A percentile compares a stretch with the other conserved stretches of the same genome.
phyloP scores from a whole-genome alignment of 2,329 filamentous ascomycete genomes.

The Aspergillus aculeatus region DNA sequence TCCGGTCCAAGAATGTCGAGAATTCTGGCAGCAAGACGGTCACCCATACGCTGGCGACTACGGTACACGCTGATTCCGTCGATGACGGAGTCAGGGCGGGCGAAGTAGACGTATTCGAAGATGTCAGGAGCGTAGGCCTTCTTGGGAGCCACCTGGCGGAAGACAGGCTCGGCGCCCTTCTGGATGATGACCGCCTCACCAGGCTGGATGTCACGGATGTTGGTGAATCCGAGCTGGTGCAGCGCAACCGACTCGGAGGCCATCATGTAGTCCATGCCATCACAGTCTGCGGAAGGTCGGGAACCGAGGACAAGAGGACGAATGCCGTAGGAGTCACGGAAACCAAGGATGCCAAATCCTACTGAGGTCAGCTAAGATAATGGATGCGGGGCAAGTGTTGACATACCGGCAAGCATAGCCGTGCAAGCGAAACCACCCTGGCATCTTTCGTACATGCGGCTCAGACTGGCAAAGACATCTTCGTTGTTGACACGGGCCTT shows the following conservation, averaged over 20 bases:
- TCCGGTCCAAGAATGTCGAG: constrained; percentile 65
- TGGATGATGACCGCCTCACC: constrained; percentile 83
- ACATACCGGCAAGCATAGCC: constrained; percentile 70
- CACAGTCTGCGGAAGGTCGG: constrained; percentile 63
- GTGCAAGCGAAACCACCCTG: constrained; percentile 77
- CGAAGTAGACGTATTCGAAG: constrained; percentile 87
- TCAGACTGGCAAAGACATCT: constrained; percentile 71
- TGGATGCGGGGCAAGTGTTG: not conserved
- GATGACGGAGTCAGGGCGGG: constrained; percentile 75
- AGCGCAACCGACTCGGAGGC: constrained; percentile 86
- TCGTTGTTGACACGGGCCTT: constrained; percentile 77
- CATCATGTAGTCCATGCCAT: constrained; percentile 81
- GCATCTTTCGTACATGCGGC: constrained; percentile 70
- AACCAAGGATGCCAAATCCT: constrained; percentile 77
- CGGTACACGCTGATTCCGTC: constrained; percentile 86
- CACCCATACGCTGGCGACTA: constrained; percentile 83
- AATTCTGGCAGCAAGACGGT: constrained; percentile 73
- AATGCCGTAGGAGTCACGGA: constrained; percentile 77
- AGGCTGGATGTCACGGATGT: constrained; percentile 75
- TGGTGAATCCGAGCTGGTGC: constrained; percentile 73
- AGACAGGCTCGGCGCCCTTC: constrained; percentile 72
- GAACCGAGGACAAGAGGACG: constrained; percentile 78
- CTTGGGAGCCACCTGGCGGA: constrained; percentile 69
- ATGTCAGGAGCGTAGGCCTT: constrained; percentile 78
- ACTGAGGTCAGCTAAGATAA: constrained; percentile 19